These are phyloP conservation scores for Nitzschia sp. DNA, from an alignment of 108 stramenopile genomes.

Conservation along the genomic window DNA sequence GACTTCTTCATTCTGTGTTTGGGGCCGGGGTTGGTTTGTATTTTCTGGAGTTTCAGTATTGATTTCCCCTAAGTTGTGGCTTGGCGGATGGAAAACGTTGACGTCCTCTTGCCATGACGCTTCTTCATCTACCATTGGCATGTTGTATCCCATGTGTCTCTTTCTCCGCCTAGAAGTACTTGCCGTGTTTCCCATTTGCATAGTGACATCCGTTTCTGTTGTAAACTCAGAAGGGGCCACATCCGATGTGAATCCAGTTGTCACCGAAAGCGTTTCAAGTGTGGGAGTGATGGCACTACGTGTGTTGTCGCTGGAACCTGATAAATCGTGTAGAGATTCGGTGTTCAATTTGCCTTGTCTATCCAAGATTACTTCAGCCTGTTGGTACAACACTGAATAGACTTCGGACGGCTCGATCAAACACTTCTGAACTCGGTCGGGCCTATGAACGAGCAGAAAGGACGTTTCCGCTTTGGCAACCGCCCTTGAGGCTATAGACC, in stretches of 20 bases:
- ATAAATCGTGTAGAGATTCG: neutral
- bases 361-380: conserved; percentile 2
- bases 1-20: no score
- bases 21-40: no score
- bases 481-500: no score
- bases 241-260: neutral
- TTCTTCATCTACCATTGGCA: no score
- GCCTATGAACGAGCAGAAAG: neutral
- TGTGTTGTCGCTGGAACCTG: neutral
- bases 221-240: conserved; percentile 10
- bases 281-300: neutral
- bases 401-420: conserved; percentile 4
- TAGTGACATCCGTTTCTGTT: conserved; percentile 10
- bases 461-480: neutral
- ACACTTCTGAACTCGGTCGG: neutral
- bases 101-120: no score
- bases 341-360: neutral
- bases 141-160: no score
- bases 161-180: no score
- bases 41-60: no score
- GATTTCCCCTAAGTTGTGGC: no score
- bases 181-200: conserved; percentile 4
- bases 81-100: no score
- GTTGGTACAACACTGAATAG: neutral
- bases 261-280: neutral